These are phyloP conservation scores for Davidsoniella neocaledoniae DNA, from an alignment of 2,329 filamentous ascomycete genomes.

Conservation along the genomic window DNA sequence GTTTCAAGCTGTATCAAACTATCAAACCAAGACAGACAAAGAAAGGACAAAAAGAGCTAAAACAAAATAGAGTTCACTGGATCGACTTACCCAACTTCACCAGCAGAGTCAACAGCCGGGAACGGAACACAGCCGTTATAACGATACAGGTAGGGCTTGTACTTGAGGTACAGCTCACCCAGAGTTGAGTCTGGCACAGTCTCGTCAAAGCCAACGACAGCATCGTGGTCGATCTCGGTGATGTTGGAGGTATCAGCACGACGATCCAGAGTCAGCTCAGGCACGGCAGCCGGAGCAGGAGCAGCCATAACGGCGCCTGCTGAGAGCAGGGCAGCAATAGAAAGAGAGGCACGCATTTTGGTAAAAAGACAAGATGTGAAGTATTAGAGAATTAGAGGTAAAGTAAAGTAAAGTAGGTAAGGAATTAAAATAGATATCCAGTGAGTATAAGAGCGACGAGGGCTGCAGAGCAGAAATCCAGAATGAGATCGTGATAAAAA, in stretches of 20 bases:
- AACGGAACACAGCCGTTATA: conserved; percentile 48
- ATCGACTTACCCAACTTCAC: conserved; percentile 34
- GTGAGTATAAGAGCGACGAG: not conserved
- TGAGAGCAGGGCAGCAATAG: conserved; percentile 1
- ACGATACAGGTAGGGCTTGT: conserved; percentile 20
- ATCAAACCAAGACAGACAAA: not conserved
- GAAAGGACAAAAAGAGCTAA: not conserved
- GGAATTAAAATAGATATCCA: not conserved
- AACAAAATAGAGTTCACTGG: not conserved
- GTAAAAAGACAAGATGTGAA: not conserved
- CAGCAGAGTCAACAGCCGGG: conserved; percentile 39
- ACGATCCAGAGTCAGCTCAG: conserved; percentile 1
- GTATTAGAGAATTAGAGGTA: not conserved
- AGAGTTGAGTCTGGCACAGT: conserved; percentile 18
- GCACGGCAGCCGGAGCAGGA: not conserved
- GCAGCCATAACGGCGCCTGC: conserved; percentile 3
- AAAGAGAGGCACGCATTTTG: conserved; percentile 5
- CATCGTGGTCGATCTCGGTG: conserved; percentile 17
- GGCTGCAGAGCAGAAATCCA: not conserved
- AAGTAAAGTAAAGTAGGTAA: not conserved
- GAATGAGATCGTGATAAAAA: not conserved
- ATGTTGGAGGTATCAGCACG: conserved; percentile 11
- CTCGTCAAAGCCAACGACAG: conserved; percentile 20
- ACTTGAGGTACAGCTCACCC: conserved; percentile 20
- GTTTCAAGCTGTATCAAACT: too few species aligned